phyloP scores from a whole-genome alignment of 2,329 filamentous ascomycete species.

The Exophiala sp. region DNA sequence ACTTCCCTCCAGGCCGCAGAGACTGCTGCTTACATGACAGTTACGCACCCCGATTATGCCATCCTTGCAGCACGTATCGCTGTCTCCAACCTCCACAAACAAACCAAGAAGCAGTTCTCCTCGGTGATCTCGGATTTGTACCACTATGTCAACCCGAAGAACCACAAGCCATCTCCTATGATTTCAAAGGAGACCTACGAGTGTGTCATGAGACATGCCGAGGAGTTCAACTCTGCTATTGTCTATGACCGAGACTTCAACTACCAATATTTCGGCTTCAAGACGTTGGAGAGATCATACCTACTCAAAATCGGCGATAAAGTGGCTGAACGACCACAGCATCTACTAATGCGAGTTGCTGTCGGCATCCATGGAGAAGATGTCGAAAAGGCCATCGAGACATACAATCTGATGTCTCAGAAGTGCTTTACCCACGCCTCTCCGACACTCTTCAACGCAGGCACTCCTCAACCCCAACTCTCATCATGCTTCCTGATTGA shows the following conservation, averaged over 20 bases:
- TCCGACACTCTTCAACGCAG: conserved; percentile 95
- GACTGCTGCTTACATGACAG: conserved; percentile 99
- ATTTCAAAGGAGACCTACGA: conserved; percentile 88
- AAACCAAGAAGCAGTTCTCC: conserved; percentile 99
- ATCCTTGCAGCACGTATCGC: conserved; percentile 97
- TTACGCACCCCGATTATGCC: conserved; percentile 97
- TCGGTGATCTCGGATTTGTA: conserved; percentile 87
- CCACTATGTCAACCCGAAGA: conserved; percentile 94
- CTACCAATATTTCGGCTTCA: conserved; percentile 99
- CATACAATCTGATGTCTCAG: conserved; percentile 97
- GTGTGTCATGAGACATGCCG: conserved; percentile 89
- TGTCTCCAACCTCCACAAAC: conserved; percentile 99
- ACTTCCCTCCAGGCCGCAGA: conserved; percentile 69
- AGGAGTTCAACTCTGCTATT: conserved; percentile 96
- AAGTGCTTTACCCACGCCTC: conserved; percentile 99
- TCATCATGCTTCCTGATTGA: conserved; percentile 98
- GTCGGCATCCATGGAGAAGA: conserved; percentile 95
- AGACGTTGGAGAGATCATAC: conserved; percentile 96
- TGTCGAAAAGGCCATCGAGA: conserved; percentile 91
- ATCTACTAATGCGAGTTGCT: conserved; percentile 99
- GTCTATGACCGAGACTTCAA: conserved; percentile 99
- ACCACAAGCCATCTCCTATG: conserved; percentile 78
- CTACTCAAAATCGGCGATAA: conserved; percentile 92
- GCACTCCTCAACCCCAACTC: conserved; percentile 87
- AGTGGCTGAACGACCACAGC: conserved; percentile 93